Evolutionary conservation across 352 stramenopile genomes (phyloP), one percentile per base, ranked within the genome.

Genomic region (Phytopythium helicoides): DNA sequence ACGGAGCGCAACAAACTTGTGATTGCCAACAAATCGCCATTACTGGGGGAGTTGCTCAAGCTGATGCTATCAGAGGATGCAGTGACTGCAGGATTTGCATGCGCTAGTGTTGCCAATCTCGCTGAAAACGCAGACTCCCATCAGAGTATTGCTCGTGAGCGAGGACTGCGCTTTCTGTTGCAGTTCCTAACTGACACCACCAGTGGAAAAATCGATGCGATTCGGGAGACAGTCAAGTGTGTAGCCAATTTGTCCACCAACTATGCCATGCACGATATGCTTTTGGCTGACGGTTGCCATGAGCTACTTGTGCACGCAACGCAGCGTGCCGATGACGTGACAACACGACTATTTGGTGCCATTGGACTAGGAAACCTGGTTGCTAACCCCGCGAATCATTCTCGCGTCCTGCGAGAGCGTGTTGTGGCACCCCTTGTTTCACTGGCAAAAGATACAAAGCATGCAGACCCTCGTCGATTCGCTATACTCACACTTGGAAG

Each of bases 1-100:
- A 89, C 96, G 26, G 94, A 99, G 66, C 78, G 87, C 14, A 98
- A 98, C 70, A 99, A 98, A 70, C 68, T 97, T 6, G 79, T 86
- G 23, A 92, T 99, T 52, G 86, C 91, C 0, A 65, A 64, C 1
- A 64, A 63, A 18, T 97, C 89, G 5, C 81, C 87, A 19, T 59
- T 92, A 23, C 71, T 97, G 60, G 67, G 71, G 4, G 72, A 79
- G 21, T 63, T 98, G 31, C 82, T 98, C 25, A 81, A 65, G 19
- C 72, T 99, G 16, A 89, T 95, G 71, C 59, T 94, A 19, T 85
- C 81, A 25, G 55, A 42, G 6, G 90, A 99, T 63, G 64, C 82
- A 15, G 35, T 70, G 6, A 87, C 83, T 0, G 73, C 84, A 5
- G 72, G 53, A 16, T 92, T 92, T 52, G 80, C 81, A 54, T 95